phyloP scores from a whole-genome alignment of 257 asterid genomes.

The Mentha longifolia region DNA sequence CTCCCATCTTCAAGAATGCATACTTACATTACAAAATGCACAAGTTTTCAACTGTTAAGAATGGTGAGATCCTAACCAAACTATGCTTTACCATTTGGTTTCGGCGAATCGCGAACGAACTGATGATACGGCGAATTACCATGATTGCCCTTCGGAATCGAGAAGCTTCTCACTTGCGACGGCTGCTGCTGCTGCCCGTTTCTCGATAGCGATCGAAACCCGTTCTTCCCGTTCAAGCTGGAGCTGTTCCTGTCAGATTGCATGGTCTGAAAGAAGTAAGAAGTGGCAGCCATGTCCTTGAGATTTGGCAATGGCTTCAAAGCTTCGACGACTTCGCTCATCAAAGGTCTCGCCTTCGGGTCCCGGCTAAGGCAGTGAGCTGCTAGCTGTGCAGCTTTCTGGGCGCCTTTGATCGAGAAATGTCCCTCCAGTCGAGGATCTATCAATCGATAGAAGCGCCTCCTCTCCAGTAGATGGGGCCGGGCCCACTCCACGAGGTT shows the following conservation, averaged over 20 bases:
- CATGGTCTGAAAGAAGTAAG: slow-evolving; percentile 77
- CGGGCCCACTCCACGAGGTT: slow-evolving; percentile 98
- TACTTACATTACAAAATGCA: no score
- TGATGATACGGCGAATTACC: slow-evolving; percentile 74
- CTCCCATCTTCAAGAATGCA: no score
- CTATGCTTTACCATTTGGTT: slow-evolving; percentile 69
- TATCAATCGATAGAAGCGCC: slow-evolving; percentile 73
- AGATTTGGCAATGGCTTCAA: slow-evolving; percentile 85
- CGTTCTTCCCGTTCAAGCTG: slow-evolving; percentile 58
- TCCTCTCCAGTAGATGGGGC: slow-evolving; percentile 82
- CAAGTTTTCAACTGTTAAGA: no score
- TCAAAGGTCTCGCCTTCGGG: slow-evolving; percentile 76
- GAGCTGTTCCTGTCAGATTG: slow-evolving; percentile 71
- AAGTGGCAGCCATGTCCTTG: slow-evolving; percentile 95
- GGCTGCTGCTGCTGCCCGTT: slow-evolving; percentile 68
- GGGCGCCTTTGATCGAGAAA: slow-evolving; percentile 92
- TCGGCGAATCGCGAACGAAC: slow-evolving; percentile 70
- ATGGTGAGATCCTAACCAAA: not conserved
- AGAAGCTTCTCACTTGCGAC: slow-evolving; percentile 75
- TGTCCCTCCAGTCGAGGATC: slow-evolving; percentile 97
- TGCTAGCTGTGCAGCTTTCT: slow-evolving; percentile 90
- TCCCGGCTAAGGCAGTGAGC: slow-evolving; percentile 89
- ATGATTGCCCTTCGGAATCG: slow-evolving; percentile 67
- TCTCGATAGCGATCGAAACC: slow-evolving; percentile 52
- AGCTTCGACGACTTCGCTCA: slow-evolving; percentile 92